Evolutionary conservation across 2,329 filamentous ascomycete species (phyloP), one percentile per base, ranked within the genome.

Genomic region (Eutypella sp.): DNA sequence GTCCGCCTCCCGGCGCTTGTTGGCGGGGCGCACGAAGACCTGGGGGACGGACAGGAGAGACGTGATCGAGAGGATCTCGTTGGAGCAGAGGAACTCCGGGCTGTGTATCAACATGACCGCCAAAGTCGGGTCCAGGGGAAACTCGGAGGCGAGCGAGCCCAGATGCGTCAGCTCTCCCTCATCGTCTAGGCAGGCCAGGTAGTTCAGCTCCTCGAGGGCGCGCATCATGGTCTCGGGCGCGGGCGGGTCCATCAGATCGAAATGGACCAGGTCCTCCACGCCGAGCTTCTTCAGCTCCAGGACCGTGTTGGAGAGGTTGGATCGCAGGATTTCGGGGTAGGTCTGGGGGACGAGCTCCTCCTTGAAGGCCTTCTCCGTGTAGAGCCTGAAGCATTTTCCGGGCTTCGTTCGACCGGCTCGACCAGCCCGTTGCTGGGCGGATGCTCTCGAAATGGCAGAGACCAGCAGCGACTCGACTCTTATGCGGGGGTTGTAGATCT

Each of bases 151-250:
- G 47, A 96, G 75, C 49, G 85, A 81, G 45, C 93, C 93, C 4
- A 99, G 78, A 4, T 79, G 72, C 2, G 93, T 99, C 49, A 99
- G 79, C 61, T 96, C 88, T 57, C 93, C 93, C 55, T 99, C 92
- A 58, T 99, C 93, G 61, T 99, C 91, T 5, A 99, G 79, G 67
- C 93, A 97, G 13, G 92, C 90, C 15, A 99, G 79, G 65, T 96
- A 99, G 69, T 99, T 99, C 46, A 99, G 82, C 71, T 99, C 93
- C 67, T 99, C 93, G 19, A 99, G 74, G 3, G 93, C 93, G 56
- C 95, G 84, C 92, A 99, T 99, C 68, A 99, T 84, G 9, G 95
- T 99, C 71, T 99, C 95, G 0, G 93, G 95, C 2, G 95, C 92
- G 1, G 93, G 93, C 20, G 93, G 93, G 59, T 99, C 93, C 92